phyloP scores from a whole-genome alignment of 1,284 basidiomycete species.

The Ganoderma sinense region DNA sequence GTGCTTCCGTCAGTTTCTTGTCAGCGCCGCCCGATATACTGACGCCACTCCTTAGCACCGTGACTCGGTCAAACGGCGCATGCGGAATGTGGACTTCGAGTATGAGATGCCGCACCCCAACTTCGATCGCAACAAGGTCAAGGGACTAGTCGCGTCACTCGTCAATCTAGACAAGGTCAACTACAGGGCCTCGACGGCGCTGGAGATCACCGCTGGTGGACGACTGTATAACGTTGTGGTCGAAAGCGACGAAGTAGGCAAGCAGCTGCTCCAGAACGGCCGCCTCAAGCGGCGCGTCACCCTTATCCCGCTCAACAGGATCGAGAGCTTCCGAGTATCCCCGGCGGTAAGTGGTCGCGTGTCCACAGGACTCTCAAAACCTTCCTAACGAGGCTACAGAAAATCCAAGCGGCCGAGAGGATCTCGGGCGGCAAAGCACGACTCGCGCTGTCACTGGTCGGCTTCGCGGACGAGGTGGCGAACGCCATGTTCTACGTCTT shows the following conservation, averaged over 20 bases:
- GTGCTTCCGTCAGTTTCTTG: constrained; percentile 48
- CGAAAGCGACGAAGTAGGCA: constrained; percentile 89
- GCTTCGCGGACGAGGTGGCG: constrained; percentile 86
- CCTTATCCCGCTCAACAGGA: constrained; percentile 94
- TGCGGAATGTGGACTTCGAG: constrained; percentile 85
- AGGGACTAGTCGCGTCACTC: constrained; percentile 92
- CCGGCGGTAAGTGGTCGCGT: constrained; percentile 54
- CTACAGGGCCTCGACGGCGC: constrained; percentile 85
- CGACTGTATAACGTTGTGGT: constrained; percentile 97
- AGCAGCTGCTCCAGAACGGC: constrained; percentile 86
- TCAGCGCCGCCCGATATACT: background rate
- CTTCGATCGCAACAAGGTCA: constrained; percentile 90
- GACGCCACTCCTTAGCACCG: constrained; percentile 60
- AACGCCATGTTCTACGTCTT: constrained; percentile 96
- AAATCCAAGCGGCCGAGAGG: constrained; percentile 78
- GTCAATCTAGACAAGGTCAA: constrained; percentile 78
- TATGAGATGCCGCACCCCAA: constrained; percentile 82
- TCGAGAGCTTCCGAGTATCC: constrained; percentile 75
- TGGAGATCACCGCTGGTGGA: constrained; percentile 93
- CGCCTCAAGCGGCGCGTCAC: constrained; percentile 91
- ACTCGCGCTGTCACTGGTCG: constrained; percentile 88
- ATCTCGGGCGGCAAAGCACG: constrained; percentile 88
- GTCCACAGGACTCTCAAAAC: background rate
- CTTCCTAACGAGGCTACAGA: constrained; percentile 50
- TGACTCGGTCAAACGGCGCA: constrained; percentile 73